Evolutionary conservation across 106 monocot genomes (phyloP), one percentile per base, ranked within the genome.

Genomic region (Acorus calamus): DNA sequence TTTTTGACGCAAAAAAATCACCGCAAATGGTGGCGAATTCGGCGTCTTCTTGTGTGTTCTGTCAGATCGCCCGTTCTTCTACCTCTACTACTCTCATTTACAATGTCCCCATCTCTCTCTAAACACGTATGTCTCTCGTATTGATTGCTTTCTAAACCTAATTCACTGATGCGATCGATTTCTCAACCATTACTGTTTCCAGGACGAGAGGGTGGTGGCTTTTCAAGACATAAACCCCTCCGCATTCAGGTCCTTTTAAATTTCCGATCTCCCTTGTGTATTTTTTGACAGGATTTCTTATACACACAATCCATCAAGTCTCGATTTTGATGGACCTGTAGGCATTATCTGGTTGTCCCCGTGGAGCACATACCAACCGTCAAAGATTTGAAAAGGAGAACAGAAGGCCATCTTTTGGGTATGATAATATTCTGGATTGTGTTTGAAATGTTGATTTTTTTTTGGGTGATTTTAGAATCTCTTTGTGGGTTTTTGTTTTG

Each of bases 311-410:
- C 56, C 57, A 46, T 62, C n/a, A n/a, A n/a, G n/a, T 61, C 51
- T 47, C 14, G 8, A 14, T 9, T 47, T 71, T 61, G 14, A 1
- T 14, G 44, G 56, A 49, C 70, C 75, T 50, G 8, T 67, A 89
- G 89, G 79, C 89, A 94, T 77, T 94, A 84, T 79, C 78, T 94
- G 71, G 86, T 84, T 63, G 76, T 89, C 71, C 84, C 94, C 65
- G 60, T 81, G 62, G 45, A 86, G 56, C 94, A 89, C 66, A 86
- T 94, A 68, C 50, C 86, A 56, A 86, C 89, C 48, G 79, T 81
- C 6, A 79, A 76, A 8, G 53, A 77, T 79, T 89, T 94, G 44
- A 74, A 65, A 14, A 84, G 57, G 59, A 79, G 60, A 28, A 41
- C 53, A 14, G 86, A 86, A 69, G 81, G 89, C 83, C 71, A 89